Base-by-base conservation (phyloP, 768 basidiomycete species). In the Boletales sp. region DNA sequence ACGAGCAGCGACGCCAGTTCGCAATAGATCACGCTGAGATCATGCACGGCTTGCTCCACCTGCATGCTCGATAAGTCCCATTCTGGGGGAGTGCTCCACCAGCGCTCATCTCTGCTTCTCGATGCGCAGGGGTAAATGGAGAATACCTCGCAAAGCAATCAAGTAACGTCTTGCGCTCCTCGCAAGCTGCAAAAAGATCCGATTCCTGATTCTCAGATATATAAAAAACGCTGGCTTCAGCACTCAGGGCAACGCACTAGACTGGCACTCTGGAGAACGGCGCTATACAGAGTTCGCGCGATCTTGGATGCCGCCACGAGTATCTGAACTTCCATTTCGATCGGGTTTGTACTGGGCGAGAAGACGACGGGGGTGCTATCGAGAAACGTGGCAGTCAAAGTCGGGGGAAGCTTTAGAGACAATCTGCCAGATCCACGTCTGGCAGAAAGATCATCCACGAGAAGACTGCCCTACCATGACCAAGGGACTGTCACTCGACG, bases 291-390 rank as follows among this genome's bases (percentile, higher is more conserved):
- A 41, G 71, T 77, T 8, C 77, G 75, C 19, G 76, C 72, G 54
- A 92, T 81, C 50, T 76, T 73, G 28, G 74, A 73, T 6, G 85
- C 75, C 1, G 78, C 75, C n/a, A 77, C 51, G 14, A 91, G 70
- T 48, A 84, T 72, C 51, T 81, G 77, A 14, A 82, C 66, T 51
- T 88, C 84, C 2, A 76, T 77, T 51, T 84, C 83, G 12, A 79
- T 66, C 2, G 83, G 79, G 30, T 61, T 74, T n/a, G 70, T 70
- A 55, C 76, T 78, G 0, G 89, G 86, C 4, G 84, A 78, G 68
- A 95, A 94, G 2, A 87, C 88, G 13, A 79, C 63, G 2, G 94
- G 90, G 5, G 91, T 90, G 56, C 82, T 82, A 65, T 98, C 94
- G 18, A 98, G 79, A 68, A 92, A 90, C 2, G 88, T 84, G 18